Evolutionary conservation across 1,139 yeast genomes (phyloP).

Genomic region (Yamadazyma aaseri): DNA sequence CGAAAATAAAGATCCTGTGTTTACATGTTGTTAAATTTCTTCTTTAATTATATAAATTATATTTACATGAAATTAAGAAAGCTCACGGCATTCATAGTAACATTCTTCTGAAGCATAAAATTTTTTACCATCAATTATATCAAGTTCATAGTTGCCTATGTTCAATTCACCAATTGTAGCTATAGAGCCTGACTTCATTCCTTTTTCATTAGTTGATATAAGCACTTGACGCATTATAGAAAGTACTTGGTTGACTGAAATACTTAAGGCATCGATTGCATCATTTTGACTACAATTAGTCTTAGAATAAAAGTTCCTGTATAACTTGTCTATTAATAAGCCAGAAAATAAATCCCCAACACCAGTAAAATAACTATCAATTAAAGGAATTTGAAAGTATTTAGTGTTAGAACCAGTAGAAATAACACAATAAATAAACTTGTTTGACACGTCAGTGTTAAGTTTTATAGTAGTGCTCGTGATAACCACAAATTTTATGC

Average conservation of each 20-base stretch:
- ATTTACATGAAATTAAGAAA: no score
- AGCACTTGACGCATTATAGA: conserved; percentile 50
- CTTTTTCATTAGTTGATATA: conserved; percentile 28
- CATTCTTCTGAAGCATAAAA: no score
- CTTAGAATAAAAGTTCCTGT: conserved; percentile 21
- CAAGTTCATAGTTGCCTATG: conserved; percentile 43
- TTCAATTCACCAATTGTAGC: conserved; percentile 38
- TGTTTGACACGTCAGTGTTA: conserved; percentile 12
- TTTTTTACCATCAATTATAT: conserved; percentile 35
- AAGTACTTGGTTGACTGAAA: conserved; percentile 49
- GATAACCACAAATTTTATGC: conserved; percentile 62
- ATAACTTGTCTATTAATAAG: conserved; percentile 60
- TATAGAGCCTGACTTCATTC: conserved; percentile 7
- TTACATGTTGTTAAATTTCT: conserved; percentile 61
- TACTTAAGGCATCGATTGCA: conserved; percentile 17
- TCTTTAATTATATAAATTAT: no score
- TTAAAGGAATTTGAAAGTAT: conserved; percentile 48
- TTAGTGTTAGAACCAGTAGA: conserved; percentile 29
- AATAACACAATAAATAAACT: conserved; percentile 51
- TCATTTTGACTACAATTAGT: conserved; percentile 5
- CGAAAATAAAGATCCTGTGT: conserved; percentile 58
- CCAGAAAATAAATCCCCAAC: conserved; percentile 93
- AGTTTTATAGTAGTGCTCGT: conserved; percentile 34
- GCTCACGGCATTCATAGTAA: no score
- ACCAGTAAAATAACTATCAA: conserved; percentile 81